These are phyloP conservation scores for Chamaenerion angustifolium DNA, from an alignment of 345 rosid species.

Conservation along the genomic window DNA sequence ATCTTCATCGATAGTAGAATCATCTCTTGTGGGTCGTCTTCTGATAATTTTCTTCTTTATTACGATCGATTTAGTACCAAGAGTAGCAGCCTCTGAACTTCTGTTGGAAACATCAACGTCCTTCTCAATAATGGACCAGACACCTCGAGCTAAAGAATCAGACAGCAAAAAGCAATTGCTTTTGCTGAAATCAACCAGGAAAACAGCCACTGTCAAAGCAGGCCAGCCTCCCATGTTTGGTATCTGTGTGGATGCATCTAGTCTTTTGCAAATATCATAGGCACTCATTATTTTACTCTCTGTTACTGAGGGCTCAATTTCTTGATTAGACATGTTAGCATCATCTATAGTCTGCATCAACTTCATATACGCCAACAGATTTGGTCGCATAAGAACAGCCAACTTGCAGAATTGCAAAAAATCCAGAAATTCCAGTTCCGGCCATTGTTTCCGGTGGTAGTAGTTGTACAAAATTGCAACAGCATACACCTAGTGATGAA, in stretches of 20 bases:
- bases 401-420: slow-evolving; percentile 59
- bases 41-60: slow-evolving; percentile 23
- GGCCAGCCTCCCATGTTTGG: slow-evolving; percentile 40
- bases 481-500: slow-evolving; percentile 41
- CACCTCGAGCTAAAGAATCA: slow-evolving; percentile 40
- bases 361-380: slow-evolving; percentile 33
- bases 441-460: slow-evolving; percentile 47
- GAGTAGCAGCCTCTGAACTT: slow-evolving; percentile 9
- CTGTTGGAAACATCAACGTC: slow-evolving; percentile 15
- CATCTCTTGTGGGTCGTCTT: slow-evolving; percentile 14
- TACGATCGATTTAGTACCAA: background rate
- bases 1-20: slow-evolving; percentile 20
- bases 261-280: slow-evolving; percentile 38
- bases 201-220: slow-evolving; percentile 37
- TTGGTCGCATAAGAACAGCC: slow-evolving; percentile 34
- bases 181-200: slow-evolving; percentile 45
- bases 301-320: slow-evolving; percentile 27
- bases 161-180: slow-evolving; percentile 37
- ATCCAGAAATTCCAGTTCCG: slow-evolving; percentile 27
- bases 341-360: slow-evolving; percentile 26
- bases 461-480: slow-evolving; percentile 68
- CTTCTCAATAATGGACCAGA: slow-evolving; percentile 71
- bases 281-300: slow-evolving; percentile 58
- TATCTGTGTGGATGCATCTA: slow-evolving; percentile 31
- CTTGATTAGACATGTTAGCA: slow-evolving; percentile 19